Evolutionary conservation across 2,329 filamentous ascomycete species (phyloP), one percentile per base, ranked within the genome.

Genomic region (Neospermospora avenae): DNA sequence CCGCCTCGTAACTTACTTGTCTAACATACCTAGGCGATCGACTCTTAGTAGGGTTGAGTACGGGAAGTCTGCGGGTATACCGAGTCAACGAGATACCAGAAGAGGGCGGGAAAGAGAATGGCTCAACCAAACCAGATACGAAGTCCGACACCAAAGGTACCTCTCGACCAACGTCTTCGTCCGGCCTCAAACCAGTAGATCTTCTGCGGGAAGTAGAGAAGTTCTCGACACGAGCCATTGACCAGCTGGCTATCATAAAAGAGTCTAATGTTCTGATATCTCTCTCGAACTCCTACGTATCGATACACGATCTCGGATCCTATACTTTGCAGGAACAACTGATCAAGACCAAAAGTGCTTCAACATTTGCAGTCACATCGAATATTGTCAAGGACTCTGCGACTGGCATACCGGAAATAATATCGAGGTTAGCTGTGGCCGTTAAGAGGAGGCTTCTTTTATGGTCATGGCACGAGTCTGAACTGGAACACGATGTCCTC

Each of bases 391-490:
- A 95, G 73, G 95, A 99, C 74, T 78, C 86, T 5, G 84, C 85
- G 53, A 96, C 91, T 0, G 90, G 90, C 24, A 93, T 99, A 53
- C 93, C 92, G 0, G 91, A 93, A 67, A 96, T 99, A 58, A 93
- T 98, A 65, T 96, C 91, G 58, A 83, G 92, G 39, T 79, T 99
- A 55, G 95, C 92, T 6, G 93, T 99, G 11, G 92, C 92, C 4
- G 91, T 97, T 35, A 98, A 98, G 80, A 82, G 95, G 70, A 90
- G 90, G 69, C 80, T 99, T 55, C 74, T 98, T 62, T 77, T 97
- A 58, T 99, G 95, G 93, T 90, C 88, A 70, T 99, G 96, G 95
- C 89, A 95, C 69, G 93, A 96, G 73, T 95, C 92, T 79, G 95
- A 98, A 77, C 81, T 97, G 44, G 83, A 83, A 51, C 80, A 84